Evolutionary conservation across 345 rosid species (phyloP).

Genomic region (Hibiscus trionum): DNA sequence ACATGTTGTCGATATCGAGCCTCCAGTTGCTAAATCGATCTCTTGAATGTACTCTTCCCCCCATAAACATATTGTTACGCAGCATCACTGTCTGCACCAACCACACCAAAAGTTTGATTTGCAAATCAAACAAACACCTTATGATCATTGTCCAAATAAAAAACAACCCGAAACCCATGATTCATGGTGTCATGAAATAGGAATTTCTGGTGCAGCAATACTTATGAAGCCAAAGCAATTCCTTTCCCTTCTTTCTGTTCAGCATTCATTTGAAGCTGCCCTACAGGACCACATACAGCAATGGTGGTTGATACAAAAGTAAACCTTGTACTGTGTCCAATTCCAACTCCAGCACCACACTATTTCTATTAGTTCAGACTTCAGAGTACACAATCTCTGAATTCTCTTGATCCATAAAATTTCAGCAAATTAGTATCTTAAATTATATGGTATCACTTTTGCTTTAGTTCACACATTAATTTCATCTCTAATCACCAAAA

Average conservation of each 20-base stretch:
- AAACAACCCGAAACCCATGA: background rate
- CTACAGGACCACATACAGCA: background rate
- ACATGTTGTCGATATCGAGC: conserved; percentile 37
- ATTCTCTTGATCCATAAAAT: background rate
- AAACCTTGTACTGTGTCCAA: background rate
- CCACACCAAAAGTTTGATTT: background rate
- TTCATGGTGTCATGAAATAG: background rate
- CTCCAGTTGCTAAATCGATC: conserved; percentile 31
- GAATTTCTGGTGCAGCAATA: background rate
- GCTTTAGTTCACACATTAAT: background rate
- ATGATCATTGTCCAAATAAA: background rate
- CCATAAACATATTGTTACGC: conserved; percentile 29
- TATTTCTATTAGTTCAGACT: background rate
- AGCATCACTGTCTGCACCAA: conserved; percentile 32
- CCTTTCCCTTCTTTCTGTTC: background rate
- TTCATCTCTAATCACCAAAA: background rate
- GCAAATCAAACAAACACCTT: background rate
- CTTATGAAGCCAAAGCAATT: background rate
- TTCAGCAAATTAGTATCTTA: background rate
- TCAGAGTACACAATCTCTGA: background rate
- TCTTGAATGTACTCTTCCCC: conserved; percentile 18
- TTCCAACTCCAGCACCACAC: background rate
- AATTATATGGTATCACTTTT: background rate
- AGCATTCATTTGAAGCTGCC: background rate
- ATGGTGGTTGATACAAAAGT: background rate